Conservation (phyloP, 208 protist genomes). For the Leptomonas seymouri region DNA sequence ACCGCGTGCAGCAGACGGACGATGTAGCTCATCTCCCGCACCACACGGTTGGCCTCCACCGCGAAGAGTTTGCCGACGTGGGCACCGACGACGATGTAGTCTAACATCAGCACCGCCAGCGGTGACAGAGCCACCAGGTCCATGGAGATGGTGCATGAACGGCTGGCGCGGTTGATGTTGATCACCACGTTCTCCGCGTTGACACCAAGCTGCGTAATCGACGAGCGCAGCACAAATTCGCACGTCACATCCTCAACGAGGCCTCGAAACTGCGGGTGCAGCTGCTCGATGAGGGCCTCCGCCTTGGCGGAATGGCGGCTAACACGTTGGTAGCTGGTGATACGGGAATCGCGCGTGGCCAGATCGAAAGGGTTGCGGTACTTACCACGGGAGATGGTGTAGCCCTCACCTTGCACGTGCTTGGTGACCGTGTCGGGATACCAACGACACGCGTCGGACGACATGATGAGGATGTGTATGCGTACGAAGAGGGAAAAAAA, state of each 20-base stretch:
- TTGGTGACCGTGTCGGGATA: conserved; percentile 84
- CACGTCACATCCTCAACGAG: conserved; percentile 55
- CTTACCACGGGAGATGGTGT: conserved; percentile 67
- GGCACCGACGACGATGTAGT: conserved; percentile 77
- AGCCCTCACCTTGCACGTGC: conserved; percentile 59
- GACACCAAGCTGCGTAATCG: conserved; percentile 90
- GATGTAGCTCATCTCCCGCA: conserved; percentile 81
- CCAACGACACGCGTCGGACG: conserved; percentile 67
- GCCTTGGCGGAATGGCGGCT: conserved; percentile 41
- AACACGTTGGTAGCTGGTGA: conserved; percentile 42
- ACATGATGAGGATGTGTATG: conserved; percentile 36
- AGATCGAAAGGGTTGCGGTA: conserved; percentile 80
- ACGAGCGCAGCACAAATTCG: conserved; percentile 88
- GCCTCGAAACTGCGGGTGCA: conserved; percentile 86
- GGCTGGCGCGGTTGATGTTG: conserved; percentile 41
- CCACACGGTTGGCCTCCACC: conserved; percentile 65
- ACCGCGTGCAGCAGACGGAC: conserved; percentile 63
- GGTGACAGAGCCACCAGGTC: conserved; percentile 77
- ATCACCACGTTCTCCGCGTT: conserved; percentile 76
- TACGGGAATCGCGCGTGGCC: conserved; percentile 68
- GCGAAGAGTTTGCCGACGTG: conserved; percentile 92
- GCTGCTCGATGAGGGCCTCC: conserved; percentile 37
- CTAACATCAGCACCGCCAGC: conserved; percentile 86
- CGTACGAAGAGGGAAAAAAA: conserved; percentile 13
- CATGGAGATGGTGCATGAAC: conserved; percentile 50